Conservation (phyloP, 148 eudicot genomes). For the Spergularia marina region DNA sequence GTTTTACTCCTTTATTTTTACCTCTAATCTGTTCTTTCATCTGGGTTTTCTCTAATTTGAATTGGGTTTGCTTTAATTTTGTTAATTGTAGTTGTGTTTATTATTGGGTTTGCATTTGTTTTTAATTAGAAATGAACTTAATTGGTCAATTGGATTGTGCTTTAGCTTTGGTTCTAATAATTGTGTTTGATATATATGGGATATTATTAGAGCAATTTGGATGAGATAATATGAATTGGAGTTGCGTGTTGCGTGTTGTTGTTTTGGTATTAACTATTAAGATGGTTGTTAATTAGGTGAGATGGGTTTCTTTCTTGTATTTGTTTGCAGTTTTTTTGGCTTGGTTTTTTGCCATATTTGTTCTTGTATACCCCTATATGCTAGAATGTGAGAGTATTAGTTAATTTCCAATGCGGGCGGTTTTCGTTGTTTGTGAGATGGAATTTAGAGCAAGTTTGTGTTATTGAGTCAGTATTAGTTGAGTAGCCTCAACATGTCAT, state of each 20-base stretch:
- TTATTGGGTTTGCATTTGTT: background rate
- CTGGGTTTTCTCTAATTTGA: background rate
- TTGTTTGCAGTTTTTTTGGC: background rate
- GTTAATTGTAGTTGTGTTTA: background rate
- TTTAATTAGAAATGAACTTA: background rate
- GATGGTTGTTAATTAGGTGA: background rate
- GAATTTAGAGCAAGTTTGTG: background rate
- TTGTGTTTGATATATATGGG: background rate
- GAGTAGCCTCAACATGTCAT: no score
- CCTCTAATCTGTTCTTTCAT: background rate
- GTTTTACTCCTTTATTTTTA: background rate
- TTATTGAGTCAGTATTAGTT: no score
- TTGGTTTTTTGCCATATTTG: background rate
- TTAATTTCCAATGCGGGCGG: background rate
- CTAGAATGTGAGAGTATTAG: background rate
- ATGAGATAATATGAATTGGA: background rate
- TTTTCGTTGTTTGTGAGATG: no score
- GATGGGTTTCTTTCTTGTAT: slow-evolving; percentile 1
- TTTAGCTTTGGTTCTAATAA: background rate
- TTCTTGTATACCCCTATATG: background rate
- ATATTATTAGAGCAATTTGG: background rate
- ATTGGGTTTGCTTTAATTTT: background rate
- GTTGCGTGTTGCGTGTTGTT: background rate
- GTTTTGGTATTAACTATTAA: background rate
- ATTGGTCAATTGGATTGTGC: background rate